Conservation (phyloP, 345 rosid species). For the Viola odorata region DNA sequence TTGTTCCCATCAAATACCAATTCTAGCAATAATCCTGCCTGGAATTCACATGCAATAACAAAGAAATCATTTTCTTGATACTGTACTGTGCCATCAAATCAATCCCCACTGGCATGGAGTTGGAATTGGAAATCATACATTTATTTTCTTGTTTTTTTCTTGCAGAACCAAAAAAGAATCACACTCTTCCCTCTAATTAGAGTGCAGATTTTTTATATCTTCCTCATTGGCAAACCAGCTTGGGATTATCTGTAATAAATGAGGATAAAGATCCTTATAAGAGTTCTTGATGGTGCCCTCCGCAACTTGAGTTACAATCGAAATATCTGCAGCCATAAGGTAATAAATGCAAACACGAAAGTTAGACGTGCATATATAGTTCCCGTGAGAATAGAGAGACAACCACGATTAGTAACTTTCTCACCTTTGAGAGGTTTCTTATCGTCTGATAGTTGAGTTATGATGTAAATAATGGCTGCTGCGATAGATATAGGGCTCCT, state of each 20-base stretch:
- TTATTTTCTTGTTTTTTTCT: too few relatives aligned
- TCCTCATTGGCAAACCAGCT: constrained; percentile 48
- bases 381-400: not conserved
- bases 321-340: constrained; percentile 32
- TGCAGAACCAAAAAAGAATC: too few relatives aligned
- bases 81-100: too few relatives aligned
- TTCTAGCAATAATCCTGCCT: too few relatives aligned
- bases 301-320: constrained; percentile 42
- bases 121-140: too few relatives aligned
- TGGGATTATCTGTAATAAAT: constrained; percentile 34
- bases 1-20: too few relatives aligned
- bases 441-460: constrained; percentile 39
- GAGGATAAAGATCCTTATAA: constrained; percentile 43
- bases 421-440: constrained; percentile 44
- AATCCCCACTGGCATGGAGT: too few relatives aligned
- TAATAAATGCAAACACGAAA: not conserved
- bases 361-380: not conserved
- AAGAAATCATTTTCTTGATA: too few relatives aligned
- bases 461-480: constrained; percentile 48
- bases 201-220: constrained; percentile 30
- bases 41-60: too few relatives aligned
- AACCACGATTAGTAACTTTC: not conserved
- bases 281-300: constrained; percentile 49
- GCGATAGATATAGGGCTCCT: constrained; percentile 59
- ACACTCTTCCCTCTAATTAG: not conserved